Evolutionary conservation across 2,329 filamentous ascomycete genomes (phyloP), one percentile per base, ranked within the genome.

Genomic region (Bisporella sp.): DNA sequence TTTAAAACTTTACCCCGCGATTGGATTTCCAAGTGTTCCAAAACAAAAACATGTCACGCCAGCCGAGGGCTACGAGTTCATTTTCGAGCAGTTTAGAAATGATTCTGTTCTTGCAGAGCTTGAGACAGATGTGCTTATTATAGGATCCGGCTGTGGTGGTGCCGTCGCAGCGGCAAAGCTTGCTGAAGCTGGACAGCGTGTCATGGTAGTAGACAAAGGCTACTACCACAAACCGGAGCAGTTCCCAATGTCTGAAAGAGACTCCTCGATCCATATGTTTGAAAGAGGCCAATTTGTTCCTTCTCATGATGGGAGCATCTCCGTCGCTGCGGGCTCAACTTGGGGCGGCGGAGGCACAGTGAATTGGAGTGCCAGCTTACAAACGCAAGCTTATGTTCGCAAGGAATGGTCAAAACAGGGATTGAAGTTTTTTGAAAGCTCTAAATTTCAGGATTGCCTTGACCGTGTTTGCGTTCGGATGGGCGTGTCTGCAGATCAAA

Each of bases 401-500:
- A 71, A 79, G 57, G 88, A 95, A 68, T 95, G 90, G 89, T 82
- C 87, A 0, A 71, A 77, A 46, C 59, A 69, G 6, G 82, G 82
- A 0, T 71, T 95, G 31, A 75, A 78, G 0, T 84, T 93, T 58
- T 93, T 95, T 66, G 81, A 78, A 0, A 82, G 82, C 0, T 64
- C 74, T 0, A 81, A 82, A 11, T 95, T 85, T 60, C 88, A 95
- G 64, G 74, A 78, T 13, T 85, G 77, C 46, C 68, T 95, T 29
- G 87, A 95, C 61, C 79, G 83, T 8, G 85, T 95, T 1, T 92
- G 84, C 64, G 73, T 79, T 3, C 78, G 80, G 6, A 89, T 95
- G 80, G 89, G 89, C 31, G 87, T 87, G 7, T 77, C 78, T 8
- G 73, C 77, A 0, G 75, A 82, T 6, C 67, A 73, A 46, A 76